Conservation (phyloP, 331 rosid species). For the Malus hybrid region DNA sequence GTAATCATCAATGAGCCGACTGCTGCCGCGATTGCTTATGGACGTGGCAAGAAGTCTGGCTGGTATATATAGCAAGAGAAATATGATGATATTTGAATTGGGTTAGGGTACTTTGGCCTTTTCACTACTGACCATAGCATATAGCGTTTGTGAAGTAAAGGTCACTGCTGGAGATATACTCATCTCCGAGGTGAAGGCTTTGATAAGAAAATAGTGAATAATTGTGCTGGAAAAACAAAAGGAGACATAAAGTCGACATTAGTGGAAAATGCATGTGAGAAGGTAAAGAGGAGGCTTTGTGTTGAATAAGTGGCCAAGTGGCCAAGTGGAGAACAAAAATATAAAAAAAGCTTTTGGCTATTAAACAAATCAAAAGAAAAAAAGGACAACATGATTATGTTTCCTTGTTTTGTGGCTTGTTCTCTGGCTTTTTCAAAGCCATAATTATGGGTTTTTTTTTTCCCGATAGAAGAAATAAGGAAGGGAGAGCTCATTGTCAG, state of each 20-base stretch:
- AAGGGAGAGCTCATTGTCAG: too few species aligned
- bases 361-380: too few species aligned
- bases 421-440: too few species aligned
- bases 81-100: not conserved
- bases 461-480: too few species aligned
- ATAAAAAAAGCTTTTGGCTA: too few species aligned
- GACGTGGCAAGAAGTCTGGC: too few species aligned
- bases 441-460: too few species aligned
- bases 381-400: too few species aligned
- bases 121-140: not conserved
- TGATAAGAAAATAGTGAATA: constrained; percentile 33
- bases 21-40: too few species aligned
- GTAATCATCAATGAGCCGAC: constrained; percentile 2
- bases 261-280: constrained; percentile 17
- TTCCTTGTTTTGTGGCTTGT: too few species aligned
- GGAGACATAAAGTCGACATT: constrained; percentile 26
- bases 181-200: constrained; percentile 18
- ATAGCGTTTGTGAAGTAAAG: not conserved
- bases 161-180: constrained; percentile 8
- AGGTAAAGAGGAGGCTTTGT: constrained; percentile 1
- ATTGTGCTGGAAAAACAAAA: constrained; percentile 30
- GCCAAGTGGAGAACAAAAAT: too few species aligned
- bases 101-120: not conserved
- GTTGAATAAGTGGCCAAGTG: too few species aligned
- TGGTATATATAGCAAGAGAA: not conserved